Base-by-base conservation (phyloP, 2,329 filamentous ascomycete species). In the Nigrospora sphaerica region DNA sequence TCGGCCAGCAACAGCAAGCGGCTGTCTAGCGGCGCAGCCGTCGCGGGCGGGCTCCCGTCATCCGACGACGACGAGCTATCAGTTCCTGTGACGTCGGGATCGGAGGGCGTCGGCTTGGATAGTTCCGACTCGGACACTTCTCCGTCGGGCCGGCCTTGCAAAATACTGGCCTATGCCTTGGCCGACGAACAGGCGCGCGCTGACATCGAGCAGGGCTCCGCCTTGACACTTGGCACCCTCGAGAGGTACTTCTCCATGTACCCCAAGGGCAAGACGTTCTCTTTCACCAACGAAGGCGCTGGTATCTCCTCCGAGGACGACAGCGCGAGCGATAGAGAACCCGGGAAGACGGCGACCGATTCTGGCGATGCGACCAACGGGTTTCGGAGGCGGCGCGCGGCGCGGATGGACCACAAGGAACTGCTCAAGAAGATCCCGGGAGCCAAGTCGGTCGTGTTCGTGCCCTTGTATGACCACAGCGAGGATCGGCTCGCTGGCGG, bases 391-490 rank as follows among this genome's bases (percentile, higher is more conserved):
- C 42, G 43, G 10, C 42, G 49, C 42, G 40, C 46, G 16, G 48
- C 49, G 2, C 53, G 46, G 6, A 60, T 63, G 50, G 61, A 63
- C 14, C 62, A 61, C 19, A 54, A 46, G 13, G 64, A 66, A 41
- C 57, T 67, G 2, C 59, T 68, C 3, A 57, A 60, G 14, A 57
- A 56, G 45, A 59, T 68, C 1, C 59, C 62, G 0, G 62, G 61
- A 4, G 65, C 62, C 2, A 63, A 62, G 35, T 54, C 58, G 1
- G 49, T 68, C 11, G 56, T 67, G 0, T 68, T 68, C 16, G 38
- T 68, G 2, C 65, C 65, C 0, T 48, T 68, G 1, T 68, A 63
- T 35, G 62, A 67, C 33, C 62, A 65, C 16, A 53, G 60, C 0
- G 61, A 63, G 28, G 64, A 65, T 12, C 58, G 60, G 6, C 57